Evolutionary conservation across 768 basidiomycete species (phyloP).

Genomic region (Tricholoma furcatifolium): DNA sequence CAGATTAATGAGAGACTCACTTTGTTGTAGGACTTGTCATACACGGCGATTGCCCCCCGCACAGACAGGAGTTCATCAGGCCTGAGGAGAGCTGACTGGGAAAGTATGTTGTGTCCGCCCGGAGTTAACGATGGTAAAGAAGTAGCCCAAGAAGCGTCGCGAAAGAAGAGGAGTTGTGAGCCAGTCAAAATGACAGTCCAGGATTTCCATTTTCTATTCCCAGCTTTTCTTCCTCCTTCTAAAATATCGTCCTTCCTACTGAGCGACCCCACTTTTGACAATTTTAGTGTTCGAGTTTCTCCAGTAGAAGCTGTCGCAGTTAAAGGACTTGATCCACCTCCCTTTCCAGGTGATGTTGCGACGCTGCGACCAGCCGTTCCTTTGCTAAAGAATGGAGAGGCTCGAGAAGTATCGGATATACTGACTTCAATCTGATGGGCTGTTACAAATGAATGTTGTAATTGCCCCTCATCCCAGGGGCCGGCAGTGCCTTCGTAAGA

Average conservation of each 20-base stretch:
- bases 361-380: constrained; percentile 33
- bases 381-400: constrained; percentile 33
- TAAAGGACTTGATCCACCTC: constrained; percentile 14
- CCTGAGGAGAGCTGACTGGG: constrained; percentile 48
- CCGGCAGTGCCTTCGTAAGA: constrained; percentile 62
- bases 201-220: constrained; percentile 83
- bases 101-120: constrained; percentile 32
- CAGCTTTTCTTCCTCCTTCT: constrained; percentile 74
- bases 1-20: constrained; percentile 36
- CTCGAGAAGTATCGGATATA: constrained; percentile 34
- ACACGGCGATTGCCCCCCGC: constrained; percentile 75
- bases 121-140: constrained; percentile 39
- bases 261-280: constrained; percentile 81
- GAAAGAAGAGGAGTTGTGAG: constrained; percentile 90
- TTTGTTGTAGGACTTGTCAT: constrained; percentile 75
- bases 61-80: constrained; percentile 88
- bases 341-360: constrained; percentile 23
- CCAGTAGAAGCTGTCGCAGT: constrained; percentile 23
- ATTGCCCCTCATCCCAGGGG: constrained; percentile 65
- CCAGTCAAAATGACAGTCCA: constrained; percentile 86
- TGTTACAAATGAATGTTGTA: constrained; percentile 62
- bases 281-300: constrained; percentile 51
- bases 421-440: constrained; percentile 60
- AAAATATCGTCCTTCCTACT: constrained; percentile 77
- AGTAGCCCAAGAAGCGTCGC: constrained; percentile 60